Evolutionary conservation across 2,329 filamentous ascomycete species (phyloP).

Genomic region (Talaromyces sp.): DNA sequence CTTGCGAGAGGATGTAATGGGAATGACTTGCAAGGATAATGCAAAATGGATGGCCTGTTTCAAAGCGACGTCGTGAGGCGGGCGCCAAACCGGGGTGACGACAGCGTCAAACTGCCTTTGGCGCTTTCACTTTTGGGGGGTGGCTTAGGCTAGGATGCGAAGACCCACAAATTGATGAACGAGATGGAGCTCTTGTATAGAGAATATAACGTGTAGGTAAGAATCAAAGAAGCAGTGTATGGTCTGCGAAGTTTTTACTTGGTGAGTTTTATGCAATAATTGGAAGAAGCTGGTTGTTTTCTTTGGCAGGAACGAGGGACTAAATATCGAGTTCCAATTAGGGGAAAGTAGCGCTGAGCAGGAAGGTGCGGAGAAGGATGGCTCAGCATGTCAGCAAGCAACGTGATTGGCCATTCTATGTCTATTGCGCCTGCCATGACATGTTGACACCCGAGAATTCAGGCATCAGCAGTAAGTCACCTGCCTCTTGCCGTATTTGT

Average conservation of each 20-base stretch:
- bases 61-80: neutral
- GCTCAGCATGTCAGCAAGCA: neutral
- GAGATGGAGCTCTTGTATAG: neutral
- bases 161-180: neutral
- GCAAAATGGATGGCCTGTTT: neutral
- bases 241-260: neutral
- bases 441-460: neutral
- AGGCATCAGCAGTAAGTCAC: neutral
- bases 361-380: neutral
- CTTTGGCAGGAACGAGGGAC: neutral
- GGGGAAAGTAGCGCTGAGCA: neutral
- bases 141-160: conserved; percentile 1
- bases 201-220: neutral
- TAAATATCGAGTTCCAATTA: neutral
- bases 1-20: neutral
- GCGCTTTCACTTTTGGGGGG: neutral
- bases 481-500: neutral
- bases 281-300: neutral
- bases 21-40: no score
- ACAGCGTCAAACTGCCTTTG: neutral
- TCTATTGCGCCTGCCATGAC: neutral
- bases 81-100: neutral
- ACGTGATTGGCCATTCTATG: neutral
- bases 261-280: neutral
- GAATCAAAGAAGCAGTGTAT: neutral